These are phyloP conservation scores for Calvatia gigantea DNA, from an alignment of 768 basidiomycete species.

Conservation along the genomic window DNA sequence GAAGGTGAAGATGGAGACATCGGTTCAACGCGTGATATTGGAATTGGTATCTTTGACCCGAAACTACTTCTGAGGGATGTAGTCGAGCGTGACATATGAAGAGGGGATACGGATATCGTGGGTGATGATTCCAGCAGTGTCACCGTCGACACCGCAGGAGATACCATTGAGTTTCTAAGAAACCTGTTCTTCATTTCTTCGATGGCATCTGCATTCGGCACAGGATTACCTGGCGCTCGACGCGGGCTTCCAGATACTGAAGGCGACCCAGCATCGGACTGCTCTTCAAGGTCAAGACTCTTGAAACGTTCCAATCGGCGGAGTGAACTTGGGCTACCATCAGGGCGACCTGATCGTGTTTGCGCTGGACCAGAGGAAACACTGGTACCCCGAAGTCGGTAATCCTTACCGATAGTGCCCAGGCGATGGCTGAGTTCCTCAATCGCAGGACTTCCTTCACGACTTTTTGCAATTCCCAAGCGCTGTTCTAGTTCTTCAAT, in stretches of 20 bases:
- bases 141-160: slow-evolving; percentile 22
- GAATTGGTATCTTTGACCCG: slow-evolving; percentile 10
- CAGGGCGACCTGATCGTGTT: slow-evolving; percentile 6
- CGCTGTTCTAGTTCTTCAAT: slow-evolving; percentile 63
- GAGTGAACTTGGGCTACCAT: slow-evolving; percentile 16
- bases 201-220: slow-evolving; percentile 45
- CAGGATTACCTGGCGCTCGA: slow-evolving; percentile 26
- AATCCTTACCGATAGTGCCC: slow-evolving; percentile 34
- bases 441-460: slow-evolving; percentile 52
- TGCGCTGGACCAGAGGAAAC: slow-evolving; percentile 20
- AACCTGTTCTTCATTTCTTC: slow-evolving; percentile 65
- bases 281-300: slow-evolving; percentile 5
- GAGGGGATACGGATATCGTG: slow-evolving; percentile 13
- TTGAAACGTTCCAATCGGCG: slow-evolving; percentile 23
- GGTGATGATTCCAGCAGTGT: slow-evolving; percentile 15
- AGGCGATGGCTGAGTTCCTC: slow-evolving; percentile 47
- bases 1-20: slow-evolving; percentile 9
- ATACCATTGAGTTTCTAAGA: slow-evolving; percentile 27
- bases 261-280: slow-evolving; percentile 8
- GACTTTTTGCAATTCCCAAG: slow-evolving; percentile 50
- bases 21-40: neutral
- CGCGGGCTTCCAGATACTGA: slow-evolving; percentile 22
- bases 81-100: slow-evolving; percentile 18
- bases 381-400: slow-evolving; percentile 20
- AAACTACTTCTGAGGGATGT: slow-evolving; percentile 14